phyloP scores from a whole-genome alignment of 306 rosid species.

The Casuarina cunninghamiana region DNA sequence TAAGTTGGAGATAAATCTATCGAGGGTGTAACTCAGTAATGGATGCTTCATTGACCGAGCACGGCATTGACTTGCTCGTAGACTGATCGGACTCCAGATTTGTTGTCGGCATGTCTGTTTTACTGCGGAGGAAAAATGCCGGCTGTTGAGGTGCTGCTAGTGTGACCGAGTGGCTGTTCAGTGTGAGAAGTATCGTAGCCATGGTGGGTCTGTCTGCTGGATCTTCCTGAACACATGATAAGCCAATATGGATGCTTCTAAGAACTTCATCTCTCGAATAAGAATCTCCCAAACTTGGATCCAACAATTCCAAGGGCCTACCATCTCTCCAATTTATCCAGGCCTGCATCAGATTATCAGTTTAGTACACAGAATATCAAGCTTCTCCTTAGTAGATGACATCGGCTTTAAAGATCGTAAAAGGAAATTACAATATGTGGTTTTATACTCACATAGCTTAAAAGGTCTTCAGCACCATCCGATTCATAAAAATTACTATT shows the following conservation, averaged over 20 bases:
- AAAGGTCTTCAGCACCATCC: constrained; percentile 24
- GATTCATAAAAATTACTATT: constrained; percentile 24
- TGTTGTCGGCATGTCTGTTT: background rate
- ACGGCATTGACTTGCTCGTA: background rate
- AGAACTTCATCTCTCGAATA: background rate
- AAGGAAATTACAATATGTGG: background rate
- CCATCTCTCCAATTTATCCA: constrained; percentile 53
- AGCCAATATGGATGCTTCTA: constrained; percentile 28
- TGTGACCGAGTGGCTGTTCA: background rate
- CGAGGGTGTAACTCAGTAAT: background rate
- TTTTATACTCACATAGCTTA: constrained; percentile 21
- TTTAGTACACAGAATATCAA: background rate
- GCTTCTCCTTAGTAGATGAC: background rate
- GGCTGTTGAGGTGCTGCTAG: background rate
- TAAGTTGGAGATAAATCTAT: background rate
- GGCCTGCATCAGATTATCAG: constrained; percentile 32
- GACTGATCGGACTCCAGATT: background rate
- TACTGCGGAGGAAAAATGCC: background rate
- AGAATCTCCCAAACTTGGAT: background rate
- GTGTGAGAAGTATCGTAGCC: constrained; percentile 27
- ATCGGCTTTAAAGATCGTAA: background rate
- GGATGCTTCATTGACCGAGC: background rate
- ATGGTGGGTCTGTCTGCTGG: constrained; percentile 29
- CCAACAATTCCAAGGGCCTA: constrained; percentile 22
- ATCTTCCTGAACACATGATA: constrained; percentile 38